Base-by-base conservation (phyloP, 768 basidiomycete genomes). In the Cystobasidium onofrii region DNA sequence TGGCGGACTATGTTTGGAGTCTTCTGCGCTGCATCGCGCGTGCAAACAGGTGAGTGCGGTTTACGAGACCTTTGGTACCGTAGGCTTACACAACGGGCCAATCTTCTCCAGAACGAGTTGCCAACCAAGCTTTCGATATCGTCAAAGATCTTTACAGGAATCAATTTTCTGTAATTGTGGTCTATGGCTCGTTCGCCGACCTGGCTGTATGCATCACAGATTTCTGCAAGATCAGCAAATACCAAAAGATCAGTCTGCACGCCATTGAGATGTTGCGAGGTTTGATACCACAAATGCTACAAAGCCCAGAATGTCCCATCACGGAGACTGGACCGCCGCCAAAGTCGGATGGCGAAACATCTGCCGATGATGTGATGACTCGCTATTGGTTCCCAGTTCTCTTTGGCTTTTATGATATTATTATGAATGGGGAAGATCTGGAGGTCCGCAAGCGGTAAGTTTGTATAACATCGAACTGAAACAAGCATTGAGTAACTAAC, bases 1-100 rank as follows among this genome's bases (percentile, higher is more conserved):
- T 99, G 96, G 96, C 85, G 93, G 74, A 99, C 96, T 1, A 97
- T 99, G 92, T 98, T 99, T 81, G 91, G 91, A 27, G 96, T 98
- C 17, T 98, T 98, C 80, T 90, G 94, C 39, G 92, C 96, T 18
- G 93, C 96, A 0, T 94, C 94, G 12, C 93, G 90, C 80, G 93
- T 79, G 20, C 69, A 57, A 41, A 65, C 74, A 20, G 61, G 69
- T 75, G 46, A 13, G 27, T 31, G 13, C n/a, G n/a, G 65, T 18
- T 2, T 43, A n/a, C 34, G 34, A 25, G 18, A 13, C 23, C 50
- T 17, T 18, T 13, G 50, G 50, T 27, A n/a, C 3, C 7, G 46
- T 31, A 10, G 17, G 54, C 54, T 71, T 12, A 43, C 69, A 12
- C 20, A 17, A 25, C 20, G 4, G n/a, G 9, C 25, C 55, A 34